Base-by-base conservation (phyloP, 2,329 filamentous ascomycete genomes). In the Exophiala sp. region DNA sequence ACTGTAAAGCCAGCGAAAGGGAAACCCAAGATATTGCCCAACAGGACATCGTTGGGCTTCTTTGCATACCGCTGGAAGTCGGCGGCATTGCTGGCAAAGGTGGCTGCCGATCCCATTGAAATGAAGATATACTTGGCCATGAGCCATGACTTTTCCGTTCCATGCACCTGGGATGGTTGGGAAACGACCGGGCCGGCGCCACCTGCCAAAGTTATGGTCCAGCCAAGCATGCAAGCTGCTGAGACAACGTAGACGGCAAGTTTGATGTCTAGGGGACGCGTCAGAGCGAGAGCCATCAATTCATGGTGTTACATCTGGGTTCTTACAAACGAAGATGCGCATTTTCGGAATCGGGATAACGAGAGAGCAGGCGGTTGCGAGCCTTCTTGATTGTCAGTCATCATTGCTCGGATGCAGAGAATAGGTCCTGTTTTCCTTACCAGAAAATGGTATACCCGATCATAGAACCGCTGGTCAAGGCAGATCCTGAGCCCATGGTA, bases 1-100 rank as follows among this genome's bases (percentile, higher is more conserved):
- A 88, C 95, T 18, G 94, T 62, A 5, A 81, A 84, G 57, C 89
- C 89, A 10, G 82, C 80, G 32, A 80, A 61, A 0, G 85, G 86
- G 47, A 89, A 72, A 16, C 70, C 67, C 16, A 73, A 30, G 2
- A 72, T 7, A 44, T 74, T 69, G 1, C 68, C 70, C 3, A 66
- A 23, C 14, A 74, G 62, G 1, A 70, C 66, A 52, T 74, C 70
- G 8, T 64, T 67, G 1, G 69, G 67, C 35, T 65, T 66, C 0
- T 46, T 58, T 0, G 71, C 67, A 54, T 74, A 74, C 13, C 72
- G 63, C 50, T 72, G 70, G 38, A 73, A 68, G 56, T 74, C 37
- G 22, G 43, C 27, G 37, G 48, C 48, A n/a, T 45, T 45, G 24
- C 41, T 45, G n/a, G 48, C 48, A 21, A 50, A 50, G 22, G 48